Conservation (phyloP, 495 filamentous ascomycete genomes). For the Lichina pygmaea region DNA sequence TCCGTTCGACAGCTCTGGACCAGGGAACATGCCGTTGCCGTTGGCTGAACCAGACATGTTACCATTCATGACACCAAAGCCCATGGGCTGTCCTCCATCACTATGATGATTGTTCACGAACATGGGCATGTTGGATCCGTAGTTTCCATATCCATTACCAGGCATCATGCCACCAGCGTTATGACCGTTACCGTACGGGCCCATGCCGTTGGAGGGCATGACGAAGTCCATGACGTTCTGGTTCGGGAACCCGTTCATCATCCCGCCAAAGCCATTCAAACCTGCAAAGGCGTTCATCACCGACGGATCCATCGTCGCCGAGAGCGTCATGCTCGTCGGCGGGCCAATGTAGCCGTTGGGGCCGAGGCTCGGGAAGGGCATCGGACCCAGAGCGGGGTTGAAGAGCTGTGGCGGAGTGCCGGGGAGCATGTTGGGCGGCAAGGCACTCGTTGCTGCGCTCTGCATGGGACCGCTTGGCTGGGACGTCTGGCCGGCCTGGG, state of each 20-base stretch:
- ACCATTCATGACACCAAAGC: constrained; percentile 1
- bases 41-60: constrained; percentile 9
- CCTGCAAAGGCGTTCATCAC: constrained; percentile 11
- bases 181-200: neutral
- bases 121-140: constrained; percentile 11
- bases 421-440: constrained; percentile 4
- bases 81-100: too few species aligned
- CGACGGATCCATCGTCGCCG: constrained; percentile 14
- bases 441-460: neutral
- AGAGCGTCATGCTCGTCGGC: constrained; percentile 18
- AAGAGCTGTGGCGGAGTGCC: neutral
- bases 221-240: neutral
- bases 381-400: constrained; percentile 13
- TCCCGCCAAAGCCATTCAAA: constrained; percentile 9
- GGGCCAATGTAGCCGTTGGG: constrained; percentile 7
- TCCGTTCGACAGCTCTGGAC: constrained; percentile 25
- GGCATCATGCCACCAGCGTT: constrained; percentile 2
- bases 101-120: constrained; percentile 10
- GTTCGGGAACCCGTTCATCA: constrained; percentile 1
- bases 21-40: constrained; percentile 27
- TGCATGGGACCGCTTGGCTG: neutral
- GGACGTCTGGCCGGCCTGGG: too few species aligned
- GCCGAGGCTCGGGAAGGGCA: constrained; percentile 7
- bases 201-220: neutral
- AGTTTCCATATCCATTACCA: constrained; percentile 8